These are phyloP conservation scores for Lachnellula cervina DNA, from an alignment of 2,329 filamentous ascomycete species.

Conservation along the genomic window DNA sequence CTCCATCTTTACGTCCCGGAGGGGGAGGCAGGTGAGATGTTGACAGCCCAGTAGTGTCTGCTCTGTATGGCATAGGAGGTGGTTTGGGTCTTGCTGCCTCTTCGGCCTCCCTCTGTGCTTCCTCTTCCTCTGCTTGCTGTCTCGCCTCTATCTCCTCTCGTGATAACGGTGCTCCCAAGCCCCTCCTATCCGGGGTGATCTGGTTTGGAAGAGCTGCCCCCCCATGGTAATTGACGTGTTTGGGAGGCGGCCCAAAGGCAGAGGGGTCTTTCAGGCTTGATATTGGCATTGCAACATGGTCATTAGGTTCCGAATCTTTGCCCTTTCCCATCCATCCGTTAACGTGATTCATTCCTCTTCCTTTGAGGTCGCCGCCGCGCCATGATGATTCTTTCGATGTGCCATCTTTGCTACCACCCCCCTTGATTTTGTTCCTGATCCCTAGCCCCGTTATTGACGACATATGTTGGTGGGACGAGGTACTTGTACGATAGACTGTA, in stretches of 20 bases:
- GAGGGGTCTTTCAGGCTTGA: slow-evolving; percentile 58
- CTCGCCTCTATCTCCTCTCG: slow-evolving; percentile 30
- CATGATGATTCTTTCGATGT: slow-evolving; percentile 47
- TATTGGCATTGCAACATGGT: slow-evolving; percentile 43
- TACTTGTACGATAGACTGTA: background rate
- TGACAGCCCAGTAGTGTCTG: slow-evolving; percentile 55
- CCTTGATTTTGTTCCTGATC: slow-evolving; percentile 44
- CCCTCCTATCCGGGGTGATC: slow-evolving; percentile 32
- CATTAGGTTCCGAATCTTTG: slow-evolving; percentile 23
- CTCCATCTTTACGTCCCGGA: slow-evolving; percentile 41
- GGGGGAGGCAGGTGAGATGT: slow-evolving; percentile 57
- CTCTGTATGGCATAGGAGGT: slow-evolving; percentile 56
- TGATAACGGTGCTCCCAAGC: slow-evolving; percentile 41
- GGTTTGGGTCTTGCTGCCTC: slow-evolving; percentile 28
- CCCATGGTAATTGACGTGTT: slow-evolving; percentile 37
- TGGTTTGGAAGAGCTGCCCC: slow-evolving; percentile 25
- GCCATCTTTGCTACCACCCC: slow-evolving; percentile 50
- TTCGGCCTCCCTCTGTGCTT: slow-evolving; percentile 24
- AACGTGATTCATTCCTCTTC: slow-evolving; percentile 32
- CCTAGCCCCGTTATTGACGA: slow-evolving; percentile 22
- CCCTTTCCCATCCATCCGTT: slow-evolving; percentile 34
- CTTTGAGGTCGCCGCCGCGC: slow-evolving; percentile 37
- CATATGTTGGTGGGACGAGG: background rate
- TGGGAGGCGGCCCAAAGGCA: slow-evolving; percentile 64
- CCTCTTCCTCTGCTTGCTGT: slow-evolving; percentile 30